phyloP scores from a whole-genome alignment of 345 rosid genomes.

The Populus pruinosa region DNA sequence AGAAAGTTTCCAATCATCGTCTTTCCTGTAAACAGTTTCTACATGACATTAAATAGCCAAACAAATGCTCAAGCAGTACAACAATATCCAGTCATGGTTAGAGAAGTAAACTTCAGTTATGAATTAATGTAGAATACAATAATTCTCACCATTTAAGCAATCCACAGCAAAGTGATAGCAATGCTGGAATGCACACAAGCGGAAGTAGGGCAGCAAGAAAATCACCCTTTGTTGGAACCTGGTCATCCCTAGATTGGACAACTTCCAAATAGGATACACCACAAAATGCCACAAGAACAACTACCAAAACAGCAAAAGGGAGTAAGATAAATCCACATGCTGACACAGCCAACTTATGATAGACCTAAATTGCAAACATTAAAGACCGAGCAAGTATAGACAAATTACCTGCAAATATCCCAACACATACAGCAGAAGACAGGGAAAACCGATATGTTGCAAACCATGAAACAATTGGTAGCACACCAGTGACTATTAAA shows the following conservation, averaged over 20 bases:
- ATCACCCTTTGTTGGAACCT: constrained; percentile 80
- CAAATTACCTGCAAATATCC: constrained; percentile 74
- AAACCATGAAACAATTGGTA: constrained; percentile 98
- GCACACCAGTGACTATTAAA: constrained; percentile 79
- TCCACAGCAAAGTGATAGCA: constrained; percentile 84
- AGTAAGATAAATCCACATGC: constrained; percentile 1
- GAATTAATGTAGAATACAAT: constrained; percentile 11
- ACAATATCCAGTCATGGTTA: not conserved
- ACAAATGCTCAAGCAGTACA: not conserved
- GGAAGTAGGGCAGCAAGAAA: constrained; percentile 98
- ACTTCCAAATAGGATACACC: constrained; percentile 90
- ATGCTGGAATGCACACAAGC: constrained; percentile 87
- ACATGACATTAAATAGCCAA: constrained; percentile 15
- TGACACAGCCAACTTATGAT: constrained; percentile 10
- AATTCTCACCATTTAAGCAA: constrained; percentile 78
- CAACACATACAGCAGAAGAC: constrained; percentile 81
- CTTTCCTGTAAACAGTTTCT: constrained; percentile 71
- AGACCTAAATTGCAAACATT: constrained; percentile 16
- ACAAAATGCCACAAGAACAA: constrained; percentile 88
- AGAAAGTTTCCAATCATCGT: constrained; percentile 94
- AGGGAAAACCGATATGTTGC: constrained; percentile 86
- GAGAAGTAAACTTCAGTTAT: constrained; percentile 6
- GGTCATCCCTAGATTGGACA: constrained; percentile 78
- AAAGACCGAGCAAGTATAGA: constrained; percentile 5
- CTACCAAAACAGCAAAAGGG: constrained; percentile 44